Evolutionary conservation across 169 alveolate genomes (phyloP), one percentile per base, ranked within the genome.

Genomic region (Besnoitia besnoiti): DNA sequence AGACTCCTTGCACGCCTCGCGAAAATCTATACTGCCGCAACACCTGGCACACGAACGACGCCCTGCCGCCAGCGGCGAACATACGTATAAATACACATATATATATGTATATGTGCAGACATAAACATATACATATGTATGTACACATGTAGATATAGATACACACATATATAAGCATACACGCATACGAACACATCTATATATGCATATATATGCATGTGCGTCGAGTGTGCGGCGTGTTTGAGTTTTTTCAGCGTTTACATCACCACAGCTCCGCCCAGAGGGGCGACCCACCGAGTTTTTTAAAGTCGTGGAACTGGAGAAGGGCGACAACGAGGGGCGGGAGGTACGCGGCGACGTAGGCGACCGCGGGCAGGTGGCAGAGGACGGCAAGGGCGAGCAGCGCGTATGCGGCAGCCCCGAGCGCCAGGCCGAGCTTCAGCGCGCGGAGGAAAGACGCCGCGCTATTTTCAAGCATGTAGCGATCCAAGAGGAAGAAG

Each of bases 241-340:
- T n/a, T n/a, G n/a, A n/a, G n/a, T n/a, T n/a, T n/a, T n/a, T n/a
- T n/a, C n/a, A n/a, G n/a, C n/a, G n/a, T n/a, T n/a, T 16, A 16
- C 59, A 16, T 55, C 46, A 73, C 82, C 82, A 73, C 46, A 73
- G 82, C n/a, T 73, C 82, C 0, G 82, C 82, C 82, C 82, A 73
- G 16, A 39, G 40, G 44, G 82, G 82, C 3, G 82, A 73, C 0
- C 82, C 82, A 0, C 82, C 82, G 44, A 19, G 1, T 37, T 73
- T 73, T 5, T 73, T 7, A n/a, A 73, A 73, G 7, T 39, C n/a
- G 40, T 30, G 82, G 82, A 73, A 73, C 44, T 73, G 82, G n/a
- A 73, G 8, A 19, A 73, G 40, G 46, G 82, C 82, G 39, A 73
- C 39, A 10, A 16, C 82, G 12, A 73, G 24, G 21, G 82, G 46